phyloP scores from a whole-genome alignment of 345 rosid species.

The Eucalyptus coolabah region DNA sequence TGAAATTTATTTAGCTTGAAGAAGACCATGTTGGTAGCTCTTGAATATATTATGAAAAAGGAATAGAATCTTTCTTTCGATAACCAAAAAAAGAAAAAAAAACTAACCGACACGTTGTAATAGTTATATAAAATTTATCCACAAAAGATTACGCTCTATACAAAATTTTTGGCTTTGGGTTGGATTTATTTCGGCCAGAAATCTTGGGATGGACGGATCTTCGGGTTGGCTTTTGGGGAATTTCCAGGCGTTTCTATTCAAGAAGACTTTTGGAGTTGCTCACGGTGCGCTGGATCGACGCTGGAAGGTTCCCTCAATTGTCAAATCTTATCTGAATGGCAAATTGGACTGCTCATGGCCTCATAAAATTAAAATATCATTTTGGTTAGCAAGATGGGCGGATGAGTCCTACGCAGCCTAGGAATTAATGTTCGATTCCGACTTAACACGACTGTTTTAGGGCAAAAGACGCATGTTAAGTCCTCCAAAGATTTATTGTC shows the following conservation, averaged over 20 bases:
- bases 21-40: no score
- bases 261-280: not conserved
- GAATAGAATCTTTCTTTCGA: no score
- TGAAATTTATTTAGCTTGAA: no score
- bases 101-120: not conserved
- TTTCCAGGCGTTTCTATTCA: not conserved
- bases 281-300: not conserved
- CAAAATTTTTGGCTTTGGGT: not conserved
- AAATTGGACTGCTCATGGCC: not conserved
- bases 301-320: not conserved
- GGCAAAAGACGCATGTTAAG: not conserved
- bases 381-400: not conserved
- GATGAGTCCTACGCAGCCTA: not conserved
- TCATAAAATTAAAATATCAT: not conserved
- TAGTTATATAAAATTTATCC: not conserved
- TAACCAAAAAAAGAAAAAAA: no score
- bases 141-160: not conserved
- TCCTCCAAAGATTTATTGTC: not conserved
- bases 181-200: not conserved
- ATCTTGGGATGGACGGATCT: not conserved
- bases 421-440: not conserved
- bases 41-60: no score
- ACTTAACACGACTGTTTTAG: not conserved
- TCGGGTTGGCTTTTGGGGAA: not conserved
- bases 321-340: not conserved